Percentiles rank a stretch among this genome's conserved stretches.
Evolutionary conservation across 1,284 basidiomycete genomes (phyloP).

Genomic region (Veloporphyrellus conicus): DNA sequence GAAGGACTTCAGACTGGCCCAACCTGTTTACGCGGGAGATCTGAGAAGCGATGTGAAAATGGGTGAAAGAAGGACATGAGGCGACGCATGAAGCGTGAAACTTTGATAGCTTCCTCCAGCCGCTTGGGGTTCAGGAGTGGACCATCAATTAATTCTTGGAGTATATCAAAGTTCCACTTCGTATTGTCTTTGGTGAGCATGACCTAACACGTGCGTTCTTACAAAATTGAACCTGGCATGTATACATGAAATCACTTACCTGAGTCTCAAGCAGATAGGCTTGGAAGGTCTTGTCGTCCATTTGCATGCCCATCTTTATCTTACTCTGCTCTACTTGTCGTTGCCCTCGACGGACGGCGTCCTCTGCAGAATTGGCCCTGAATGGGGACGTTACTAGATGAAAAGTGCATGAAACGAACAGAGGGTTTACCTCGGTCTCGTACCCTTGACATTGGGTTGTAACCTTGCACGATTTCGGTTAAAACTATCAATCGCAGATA

Average conservation of each 20-base stretch:
- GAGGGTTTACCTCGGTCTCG: conserved; percentile 53
- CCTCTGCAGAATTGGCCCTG: conserved; percentile 84
- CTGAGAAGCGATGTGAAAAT: conserved; percentile 77
- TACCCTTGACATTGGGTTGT: conserved; percentile 52
- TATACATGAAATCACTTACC: conserved; percentile 38
- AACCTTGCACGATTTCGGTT: conserved; percentile 77
- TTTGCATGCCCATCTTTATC: conserved; percentile 84
- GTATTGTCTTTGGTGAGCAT: conserved; percentile 85
- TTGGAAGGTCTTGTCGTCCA: conserved; percentile 90
- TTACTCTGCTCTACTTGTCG: conserved; percentile 88
- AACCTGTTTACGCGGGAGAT: conserved; percentile 72
- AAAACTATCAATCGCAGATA: conserved; percentile 88
- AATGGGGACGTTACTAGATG: background rate
- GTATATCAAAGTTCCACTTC: conserved; percentile 89
- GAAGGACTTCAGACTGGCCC: conserved; percentile 13
- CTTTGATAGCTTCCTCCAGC: conserved; percentile 94
- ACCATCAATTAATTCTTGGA: conserved; percentile 90
- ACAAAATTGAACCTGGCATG: conserved; percentile 1
- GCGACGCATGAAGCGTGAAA: conserved; percentile 81
- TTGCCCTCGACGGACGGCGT: conserved; percentile 82
- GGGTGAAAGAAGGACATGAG: conserved; percentile 94
- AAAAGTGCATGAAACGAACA: background rate
- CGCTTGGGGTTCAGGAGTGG: conserved; percentile 87
- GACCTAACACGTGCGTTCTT: conserved; percentile 48
- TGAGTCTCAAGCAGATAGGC: conserved; percentile 79